A percentile compares a stretch with the other conserved stretches of the same genome.
phyloP scores from a whole-genome alignment of 2,329 filamentous ascomycete genomes.

The Scedosporium boydii region DNA sequence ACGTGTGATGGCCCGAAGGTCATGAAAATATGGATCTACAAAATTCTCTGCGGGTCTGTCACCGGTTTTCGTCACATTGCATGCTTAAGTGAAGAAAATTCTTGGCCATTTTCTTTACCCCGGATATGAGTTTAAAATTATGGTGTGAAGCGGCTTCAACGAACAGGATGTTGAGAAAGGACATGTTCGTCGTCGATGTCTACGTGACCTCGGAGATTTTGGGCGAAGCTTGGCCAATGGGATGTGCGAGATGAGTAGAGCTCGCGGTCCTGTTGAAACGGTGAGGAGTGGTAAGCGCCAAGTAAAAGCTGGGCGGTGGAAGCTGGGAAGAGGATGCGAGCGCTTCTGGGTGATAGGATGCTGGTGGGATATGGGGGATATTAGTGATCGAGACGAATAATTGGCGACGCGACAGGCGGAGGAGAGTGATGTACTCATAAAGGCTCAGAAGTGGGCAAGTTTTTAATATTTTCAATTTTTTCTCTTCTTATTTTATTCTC shows the following conservation, averaged over 20 bases:
- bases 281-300: background rate
- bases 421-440: too few species aligned
- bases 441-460: too few species aligned
- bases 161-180: background rate
- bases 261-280: background rate
- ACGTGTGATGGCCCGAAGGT: background rate
- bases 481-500: too few species aligned
- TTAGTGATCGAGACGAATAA: background rate
- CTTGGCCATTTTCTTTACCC: background rate
- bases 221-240: background rate
- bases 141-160: too few species aligned
- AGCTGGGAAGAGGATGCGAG: background rate
- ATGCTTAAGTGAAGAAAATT: background rate
- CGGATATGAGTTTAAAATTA: background rate
- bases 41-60: background rate
- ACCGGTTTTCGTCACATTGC: background rate
- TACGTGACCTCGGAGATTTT: background rate
- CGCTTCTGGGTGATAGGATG: background rate
- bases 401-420: too few species aligned
- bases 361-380: background rate
- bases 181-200: background rate
- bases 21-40: background rate
- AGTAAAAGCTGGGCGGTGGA: background rate
- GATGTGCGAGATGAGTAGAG: background rate
- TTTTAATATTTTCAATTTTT: too few species aligned